Base-by-base conservation (phyloP, 371 early-diverging fungal genomes). In the Circinella umbellata region DNA sequence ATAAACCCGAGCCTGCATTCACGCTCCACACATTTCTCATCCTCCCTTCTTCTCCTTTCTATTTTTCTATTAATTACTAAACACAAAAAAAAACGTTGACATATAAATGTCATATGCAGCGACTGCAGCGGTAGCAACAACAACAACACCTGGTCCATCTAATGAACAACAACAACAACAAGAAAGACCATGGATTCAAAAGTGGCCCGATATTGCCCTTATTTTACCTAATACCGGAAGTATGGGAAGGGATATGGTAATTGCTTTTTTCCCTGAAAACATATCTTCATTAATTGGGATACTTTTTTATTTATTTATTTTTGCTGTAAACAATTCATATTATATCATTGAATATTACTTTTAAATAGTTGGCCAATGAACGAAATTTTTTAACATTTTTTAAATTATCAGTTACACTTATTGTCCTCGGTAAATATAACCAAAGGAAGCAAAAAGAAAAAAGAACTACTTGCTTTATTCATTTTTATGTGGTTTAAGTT, bases 381-480 rank as follows among this genome's bases (percentile, higher is more conserved):
- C 71, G 84, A n/a, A 84, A 81, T 66, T 84, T 75, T 73, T 54
- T 84, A 11, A 80, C 77, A 27, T 77, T 78, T 73, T 73, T 81
- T 61, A 73, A 80, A 42, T 53, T 81, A 3, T 73, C 82, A 3
- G 76, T 79, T 61, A 84, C 82, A 17, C 63, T 84, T 4, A 64
- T 77, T 47, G 73, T 84, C 10, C 63, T 84, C 17, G 84, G 84
- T 81, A 76, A 69, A 54, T 59, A 55, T 51, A 36, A 27, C 27
- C 2, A 27, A 27, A 27, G 27, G 27, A 27, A 27, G 27, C 27
- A 27, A 27, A 27, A 27, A 27, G 27, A 27, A 27, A 27, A 27
- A 27, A 27, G 27, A 27, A 27, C 27, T 27, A 27, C 27, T 27
- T 27, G 27, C 27, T 27, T 27, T 27, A 27, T 27, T 27, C 2